Conservation (phyloP, 139 green algal genomes). For the Chlorella ohadii region DNA sequence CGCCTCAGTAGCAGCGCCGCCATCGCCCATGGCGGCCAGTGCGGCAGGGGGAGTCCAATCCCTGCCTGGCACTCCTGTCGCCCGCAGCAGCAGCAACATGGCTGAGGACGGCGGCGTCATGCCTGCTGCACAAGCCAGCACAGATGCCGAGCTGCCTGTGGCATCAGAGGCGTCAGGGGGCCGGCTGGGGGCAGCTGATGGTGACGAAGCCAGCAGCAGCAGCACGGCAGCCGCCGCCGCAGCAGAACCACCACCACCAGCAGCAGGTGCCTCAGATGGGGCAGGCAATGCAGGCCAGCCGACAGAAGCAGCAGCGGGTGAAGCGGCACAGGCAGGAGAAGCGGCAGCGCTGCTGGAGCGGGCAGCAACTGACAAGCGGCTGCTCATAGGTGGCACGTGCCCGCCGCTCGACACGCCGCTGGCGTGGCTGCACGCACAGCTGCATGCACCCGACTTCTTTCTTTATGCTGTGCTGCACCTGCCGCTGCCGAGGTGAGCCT, state of each 20-base stretch:
- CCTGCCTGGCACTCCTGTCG: not conserved
- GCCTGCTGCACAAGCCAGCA: not conserved
- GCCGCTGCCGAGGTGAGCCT: not conserved
- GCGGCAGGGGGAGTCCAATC: not conserved
- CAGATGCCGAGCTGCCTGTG: not conserved
- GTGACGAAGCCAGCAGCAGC: not conserved
- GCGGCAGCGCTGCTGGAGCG: not conserved
- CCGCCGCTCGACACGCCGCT: conserved; percentile 57
- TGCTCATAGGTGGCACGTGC: conserved; percentile 52
- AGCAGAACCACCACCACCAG: not conserved
- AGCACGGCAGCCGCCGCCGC: not conserved
- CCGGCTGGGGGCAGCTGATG: not conserved
- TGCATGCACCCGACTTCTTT: conserved; percentile 71
- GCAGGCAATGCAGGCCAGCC: not conserved
- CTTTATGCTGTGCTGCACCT: conserved; percentile 74
- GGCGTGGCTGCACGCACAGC: conserved; percentile 64
- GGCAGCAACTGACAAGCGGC: not conserved
- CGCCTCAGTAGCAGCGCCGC: not conserved
- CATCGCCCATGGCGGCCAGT: not conserved
- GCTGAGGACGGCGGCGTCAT: not conserved
- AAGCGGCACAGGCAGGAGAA: not conserved
- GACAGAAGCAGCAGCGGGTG: conserved; percentile 16
- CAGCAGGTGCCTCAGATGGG: not conserved
- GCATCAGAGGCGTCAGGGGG: not conserved
- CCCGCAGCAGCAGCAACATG: not conserved